These are phyloP conservation scores for Tetracentron sinense DNA, from an alignment of 164 flowering plant species.

Conservation along the genomic window DNA sequence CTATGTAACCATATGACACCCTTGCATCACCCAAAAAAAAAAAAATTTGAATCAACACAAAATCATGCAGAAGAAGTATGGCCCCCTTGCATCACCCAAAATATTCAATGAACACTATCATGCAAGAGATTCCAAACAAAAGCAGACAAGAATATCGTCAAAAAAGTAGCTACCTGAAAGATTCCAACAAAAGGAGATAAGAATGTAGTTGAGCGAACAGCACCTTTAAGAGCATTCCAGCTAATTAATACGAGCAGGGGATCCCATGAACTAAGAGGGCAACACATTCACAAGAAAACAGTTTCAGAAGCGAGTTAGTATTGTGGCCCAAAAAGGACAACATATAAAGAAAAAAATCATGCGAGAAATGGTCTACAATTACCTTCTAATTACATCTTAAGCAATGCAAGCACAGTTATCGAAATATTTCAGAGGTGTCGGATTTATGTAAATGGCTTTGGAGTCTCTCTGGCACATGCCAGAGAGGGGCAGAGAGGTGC, in stretches of 20 bases:
- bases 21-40: slow-evolving; percentile 33
- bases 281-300: slow-evolving; percentile 4
- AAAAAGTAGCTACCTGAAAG: slow-evolving; percentile 65
- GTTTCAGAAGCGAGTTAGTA: not conserved
- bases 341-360: not conserved
- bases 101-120: not conserved
- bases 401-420: no score
- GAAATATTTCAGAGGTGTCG: no score
- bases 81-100: not conserved
- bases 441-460: no score
- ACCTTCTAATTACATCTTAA: not conserved
- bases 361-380: not conserved
- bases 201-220: slow-evolving; percentile 86
- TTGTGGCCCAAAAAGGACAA: not conserved
- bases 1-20: slow-evolving; percentile 89
- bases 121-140: not conserved
- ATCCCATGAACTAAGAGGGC: slow-evolving; percentile 64
- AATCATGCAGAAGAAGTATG: slow-evolving; percentile 1
- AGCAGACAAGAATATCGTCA: not conserved
- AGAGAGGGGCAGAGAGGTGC: not conserved
- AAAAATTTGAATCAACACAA: no score
- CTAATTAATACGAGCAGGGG: slow-evolving; percentile 76
- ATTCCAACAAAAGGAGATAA: slow-evolving; percentile 93
- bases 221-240: slow-evolving; percentile 75
- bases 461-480: no score